phyloP scores from a whole-genome alignment of 495 filamentous ascomycete genomes.

The Aspergillus ellipticus region DNA sequence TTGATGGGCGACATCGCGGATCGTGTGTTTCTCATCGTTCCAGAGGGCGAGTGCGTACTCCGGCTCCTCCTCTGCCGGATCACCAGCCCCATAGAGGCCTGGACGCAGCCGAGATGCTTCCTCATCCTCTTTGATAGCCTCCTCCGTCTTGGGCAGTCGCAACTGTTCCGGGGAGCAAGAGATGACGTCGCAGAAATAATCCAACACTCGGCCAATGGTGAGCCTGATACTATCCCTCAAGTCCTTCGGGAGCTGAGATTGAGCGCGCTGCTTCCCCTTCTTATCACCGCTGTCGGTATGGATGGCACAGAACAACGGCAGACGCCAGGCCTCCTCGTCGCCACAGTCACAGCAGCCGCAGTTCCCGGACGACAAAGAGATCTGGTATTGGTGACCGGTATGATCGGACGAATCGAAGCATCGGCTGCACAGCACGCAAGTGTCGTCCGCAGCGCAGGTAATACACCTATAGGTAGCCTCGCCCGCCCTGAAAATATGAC shows the following conservation, averaged over 20 bases:
- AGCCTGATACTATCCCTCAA: conserved; percentile 69
- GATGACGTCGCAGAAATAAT: conserved; percentile 96
- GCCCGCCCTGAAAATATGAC: conserved; percentile 90
- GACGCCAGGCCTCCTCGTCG: conserved; percentile 86
- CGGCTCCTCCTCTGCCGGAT: conserved; percentile 51
- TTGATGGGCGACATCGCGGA: conserved; percentile 84
- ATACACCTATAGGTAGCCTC: conserved; percentile 93
- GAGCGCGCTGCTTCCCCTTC: conserved; percentile 61
- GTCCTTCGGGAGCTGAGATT: conserved; percentile 62
- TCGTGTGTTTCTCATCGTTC: conserved; percentile 99
- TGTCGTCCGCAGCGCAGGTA: conserved; percentile 86
- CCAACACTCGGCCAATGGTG: conserved; percentile 79
- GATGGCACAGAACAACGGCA: conserved; percentile 87
- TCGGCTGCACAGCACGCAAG: conserved; percentile 79
- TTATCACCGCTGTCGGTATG: conserved; percentile 62
- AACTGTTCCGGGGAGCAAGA: conserved; percentile 96
- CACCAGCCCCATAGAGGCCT: conserved; percentile 65
- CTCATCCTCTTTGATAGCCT: conserved; percentile 79
- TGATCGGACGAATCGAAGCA: conserved; percentile 97
- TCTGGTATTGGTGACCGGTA: conserved; percentile 84
- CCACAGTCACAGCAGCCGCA: conserved; percentile 97
- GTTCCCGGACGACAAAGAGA: conserved; percentile 81
- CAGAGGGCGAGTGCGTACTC: conserved; percentile 89
- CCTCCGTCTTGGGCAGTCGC: conserved; percentile 74
- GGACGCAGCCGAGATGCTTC: conserved; percentile 68